These are phyloP conservation scores for Penicillium lagena DNA, from an alignment of 495 filamentous ascomycete species.

Conservation along the genomic window DNA sequence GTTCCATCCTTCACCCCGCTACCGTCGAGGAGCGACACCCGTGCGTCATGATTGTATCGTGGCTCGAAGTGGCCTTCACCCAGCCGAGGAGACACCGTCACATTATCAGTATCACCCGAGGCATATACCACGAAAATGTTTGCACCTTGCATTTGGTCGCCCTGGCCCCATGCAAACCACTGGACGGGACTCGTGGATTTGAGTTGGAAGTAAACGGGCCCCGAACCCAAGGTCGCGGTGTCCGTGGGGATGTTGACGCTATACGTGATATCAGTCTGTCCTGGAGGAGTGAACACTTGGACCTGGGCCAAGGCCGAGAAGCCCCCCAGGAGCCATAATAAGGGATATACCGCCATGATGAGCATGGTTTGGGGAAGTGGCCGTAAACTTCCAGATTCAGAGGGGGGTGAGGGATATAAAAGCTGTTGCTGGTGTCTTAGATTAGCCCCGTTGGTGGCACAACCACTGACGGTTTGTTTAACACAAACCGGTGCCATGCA, in stretches of 20 bases:
- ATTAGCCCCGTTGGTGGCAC: not conserved
- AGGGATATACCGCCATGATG: too few species aligned
- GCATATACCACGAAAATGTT: conserved; percentile 63
- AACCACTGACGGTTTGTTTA: not conserved
- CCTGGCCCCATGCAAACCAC: conserved; percentile 61
- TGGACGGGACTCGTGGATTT: conserved; percentile 43
- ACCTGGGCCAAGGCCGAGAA: not conserved
- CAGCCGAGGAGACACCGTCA: conserved; percentile 55
- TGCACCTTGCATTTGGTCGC: conserved; percentile 47
- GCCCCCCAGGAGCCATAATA: not conserved
- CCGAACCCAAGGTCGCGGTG: conserved; percentile 8
- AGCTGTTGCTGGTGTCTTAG: too few species aligned
- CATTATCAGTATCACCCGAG: conserved; percentile 35
- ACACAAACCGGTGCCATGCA: not conserved
- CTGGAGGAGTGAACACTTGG: conserved; percentile 3
- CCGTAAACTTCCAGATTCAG: too few species aligned
- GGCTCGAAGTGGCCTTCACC: conserved; percentile 45
- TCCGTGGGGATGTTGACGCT: conserved; percentile 9
- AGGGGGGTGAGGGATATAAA: too few species aligned
- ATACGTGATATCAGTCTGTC: conserved; percentile 8
- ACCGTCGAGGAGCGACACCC: conserved; percentile 47
- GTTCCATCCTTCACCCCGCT: conserved; percentile 45
- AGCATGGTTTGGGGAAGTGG: too few species aligned
- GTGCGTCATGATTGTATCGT: conserved; percentile 31
- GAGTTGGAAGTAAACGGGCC: conserved; percentile 52